Evolutionary conservation across 2,329 filamentous ascomycete genomes (phyloP).

Genomic region (Geosmithia flava): DNA sequence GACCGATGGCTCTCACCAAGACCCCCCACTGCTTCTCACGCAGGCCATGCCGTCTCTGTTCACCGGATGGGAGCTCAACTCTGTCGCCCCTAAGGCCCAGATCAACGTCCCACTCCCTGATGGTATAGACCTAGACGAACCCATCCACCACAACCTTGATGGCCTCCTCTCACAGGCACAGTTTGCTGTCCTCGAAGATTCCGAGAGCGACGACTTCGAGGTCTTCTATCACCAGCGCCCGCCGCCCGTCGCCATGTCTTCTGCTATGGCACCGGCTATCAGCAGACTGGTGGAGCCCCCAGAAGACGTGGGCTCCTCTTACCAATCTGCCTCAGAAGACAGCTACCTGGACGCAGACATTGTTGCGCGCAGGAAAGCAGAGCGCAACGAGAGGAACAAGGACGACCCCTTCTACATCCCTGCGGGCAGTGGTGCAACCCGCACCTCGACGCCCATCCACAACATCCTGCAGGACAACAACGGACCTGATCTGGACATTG

Average conservation of each 20-base stretch:
- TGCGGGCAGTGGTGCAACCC: conserved; percentile 34
- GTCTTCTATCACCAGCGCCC: conserved; percentile 49
- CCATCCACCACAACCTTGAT: conserved; percentile 66
- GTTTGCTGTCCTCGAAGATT: conserved; percentile 30
- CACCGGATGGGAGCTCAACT: conserved; percentile 77
- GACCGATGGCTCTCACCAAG: conserved; percentile 39
- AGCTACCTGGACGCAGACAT: conserved; percentile 62
- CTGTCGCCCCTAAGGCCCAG: conserved; percentile 73
- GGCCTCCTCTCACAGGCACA: conserved; percentile 51
- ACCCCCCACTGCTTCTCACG: conserved; percentile 73
- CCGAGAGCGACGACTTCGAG: conserved; percentile 55
- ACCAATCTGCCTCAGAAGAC: conserved; percentile 50
- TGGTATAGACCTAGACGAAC: conserved; percentile 65
- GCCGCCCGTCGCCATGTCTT: conserved; percentile 36
- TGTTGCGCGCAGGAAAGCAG: conserved; percentile 59
- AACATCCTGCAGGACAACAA: conserved; percentile 63
- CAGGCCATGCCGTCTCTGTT: conserved; percentile 87
- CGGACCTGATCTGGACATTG: conserved; percentile 73
- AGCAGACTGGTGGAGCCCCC: conserved; percentile 36
- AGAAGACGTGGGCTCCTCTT: conserved; percentile 37
- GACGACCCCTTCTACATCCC: conserved; percentile 95
- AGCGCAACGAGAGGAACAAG: conserved; percentile 69
- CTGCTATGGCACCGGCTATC: conserved; percentile 36
- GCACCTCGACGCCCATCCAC: conserved; percentile 65
- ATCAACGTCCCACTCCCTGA: conserved; percentile 71